These are phyloP conservation scores for Scutellaria barbata DNA, from an alignment of 257 asterid species.

Conservation along the genomic window DNA sequence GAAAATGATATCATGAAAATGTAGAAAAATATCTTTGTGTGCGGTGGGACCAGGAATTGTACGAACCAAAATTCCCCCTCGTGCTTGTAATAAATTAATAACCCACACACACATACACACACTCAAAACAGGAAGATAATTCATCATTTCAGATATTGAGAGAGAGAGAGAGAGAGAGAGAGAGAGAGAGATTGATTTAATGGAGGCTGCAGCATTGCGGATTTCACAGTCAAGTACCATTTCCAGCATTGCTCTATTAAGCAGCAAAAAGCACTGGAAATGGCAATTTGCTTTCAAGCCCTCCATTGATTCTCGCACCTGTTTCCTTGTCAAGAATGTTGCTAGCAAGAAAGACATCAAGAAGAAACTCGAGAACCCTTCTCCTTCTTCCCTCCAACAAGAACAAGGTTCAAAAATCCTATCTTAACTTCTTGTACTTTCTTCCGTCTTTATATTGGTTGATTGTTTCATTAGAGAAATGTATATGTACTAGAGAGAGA, in stretches of 20 bases:
- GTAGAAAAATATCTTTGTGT: conserved; percentile 29
- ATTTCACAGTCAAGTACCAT: conserved; percentile 37
- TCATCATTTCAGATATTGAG: not conserved
- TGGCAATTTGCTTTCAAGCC: conserved; percentile 39
- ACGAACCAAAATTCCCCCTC: conserved; percentile 34
- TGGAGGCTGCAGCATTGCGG: conserved; percentile 47
- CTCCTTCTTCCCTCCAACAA: conserved; percentile 33
- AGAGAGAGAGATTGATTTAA: conserved; percentile 3
- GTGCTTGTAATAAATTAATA: not conserved
- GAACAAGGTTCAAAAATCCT: conserved; percentile 33
- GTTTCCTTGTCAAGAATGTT: conserved; percentile 48
- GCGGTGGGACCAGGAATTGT: conserved; percentile 15
- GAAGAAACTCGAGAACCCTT: conserved; percentile 32
- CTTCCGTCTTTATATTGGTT: not conserved
- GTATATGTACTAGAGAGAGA: not conserved
- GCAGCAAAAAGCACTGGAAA: conserved; percentile 44
- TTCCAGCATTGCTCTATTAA: conserved; percentile 34
- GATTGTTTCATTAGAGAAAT: not conserved
- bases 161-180: not conserved
- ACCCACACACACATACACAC: no score
- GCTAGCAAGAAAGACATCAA: conserved; percentile 48
- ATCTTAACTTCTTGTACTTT: not conserved
- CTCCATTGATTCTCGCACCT: conserved; percentile 33
- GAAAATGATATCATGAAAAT: no score
- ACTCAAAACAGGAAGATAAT: not conserved